Base-by-base conservation (phyloP, 2,329 filamentous ascomycete species). In the Arthroderma sp. region DNA sequence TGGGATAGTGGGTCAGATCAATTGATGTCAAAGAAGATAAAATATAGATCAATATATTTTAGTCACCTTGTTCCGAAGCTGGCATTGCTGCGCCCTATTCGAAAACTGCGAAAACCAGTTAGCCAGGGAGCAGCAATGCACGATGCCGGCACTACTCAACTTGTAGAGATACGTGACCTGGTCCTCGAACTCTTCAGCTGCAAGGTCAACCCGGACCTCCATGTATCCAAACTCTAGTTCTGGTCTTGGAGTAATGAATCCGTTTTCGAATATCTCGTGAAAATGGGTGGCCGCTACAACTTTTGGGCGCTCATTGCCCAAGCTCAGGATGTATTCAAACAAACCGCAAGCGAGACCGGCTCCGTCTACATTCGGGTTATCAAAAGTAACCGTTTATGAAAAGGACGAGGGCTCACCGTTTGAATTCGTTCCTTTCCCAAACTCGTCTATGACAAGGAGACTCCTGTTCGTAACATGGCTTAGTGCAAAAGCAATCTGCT, bases 381-480 rank as follows among this genome's bases (percentile, higher is more conserved):
- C 43, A 6, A 40, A 28, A 27, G 7, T 6, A 7, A 8, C 36
- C 2, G 36, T 10, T 38, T 6, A 32, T n/a, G 11, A 38, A 29
- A 8, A 28, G 9, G 11, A 11, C 5, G n/a, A n/a, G 28, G 1
- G 52, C 54, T 33, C 38, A 70, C 70, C 70, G 47, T 69, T 70
- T 8, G 74, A 72, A 47, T 79, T 75, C 0, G 79, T 82, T 2
- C 79, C 80, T 59, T 82, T 83, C 1, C 80, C 79, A 55, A 98
- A 96, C 57, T 98, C 91, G 55, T 98, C 91, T 38, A 96, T 78
- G n/a, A 98, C 70, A 1, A 98, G 61, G 4, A 98, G 68, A 56
- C 85, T 95, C 40, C 78, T 75, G 8, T 74, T 69, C 0, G 87
- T 94, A 3, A 82, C 79, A 43, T 85, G 74, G 47, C 75, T 83